A percentile compares a stretch with the other conserved stretches of the same genome.
These are phyloP conservation scores for Pseudocercospora eumusae DNA, from an alignment of 2,329 filamentous ascomycete genomes.

Conservation along the genomic window DNA sequence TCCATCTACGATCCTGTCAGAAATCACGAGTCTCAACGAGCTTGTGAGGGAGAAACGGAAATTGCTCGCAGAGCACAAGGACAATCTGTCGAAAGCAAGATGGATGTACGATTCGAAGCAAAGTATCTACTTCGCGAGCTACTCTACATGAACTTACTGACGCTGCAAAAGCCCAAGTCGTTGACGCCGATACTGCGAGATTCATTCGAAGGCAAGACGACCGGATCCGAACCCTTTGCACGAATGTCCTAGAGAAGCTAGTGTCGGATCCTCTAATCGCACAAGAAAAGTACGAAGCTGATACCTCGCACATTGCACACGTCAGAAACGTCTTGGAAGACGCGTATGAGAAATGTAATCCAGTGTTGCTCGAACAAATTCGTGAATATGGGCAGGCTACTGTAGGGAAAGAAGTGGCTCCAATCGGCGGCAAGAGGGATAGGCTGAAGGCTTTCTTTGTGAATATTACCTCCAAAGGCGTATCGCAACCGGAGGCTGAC, in stretches of 20 bases:
- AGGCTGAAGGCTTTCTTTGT: too few relatives aligned
- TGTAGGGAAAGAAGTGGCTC: background rate
- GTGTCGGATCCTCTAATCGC: background rate
- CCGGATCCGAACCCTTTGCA: background rate
- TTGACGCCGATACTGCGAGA: background rate
- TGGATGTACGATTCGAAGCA: background rate
- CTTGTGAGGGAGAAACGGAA: background rate
- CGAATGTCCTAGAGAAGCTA: background rate
- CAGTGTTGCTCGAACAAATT: background rate
- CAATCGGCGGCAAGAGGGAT: too few relatives aligned
- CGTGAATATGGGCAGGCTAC: background rate
- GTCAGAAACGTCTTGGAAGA: background rate
- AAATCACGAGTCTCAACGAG: too few relatives aligned
- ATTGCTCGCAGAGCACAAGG: background rate
- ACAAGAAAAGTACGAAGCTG: background rate
- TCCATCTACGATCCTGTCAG: too few relatives aligned
- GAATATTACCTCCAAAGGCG: too few relatives aligned
- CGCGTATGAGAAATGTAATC: background rate
- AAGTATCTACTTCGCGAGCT: too few relatives aligned
- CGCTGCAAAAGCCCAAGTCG: background rate
- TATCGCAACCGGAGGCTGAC: too few relatives aligned
- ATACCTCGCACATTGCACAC: background rate
- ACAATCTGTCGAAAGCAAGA: background rate
- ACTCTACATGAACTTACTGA: too few relatives aligned
- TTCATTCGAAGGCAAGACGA: background rate